Base-by-base conservation (phyloP, 257 asterid species). In the Solanum virginianum region DNA sequence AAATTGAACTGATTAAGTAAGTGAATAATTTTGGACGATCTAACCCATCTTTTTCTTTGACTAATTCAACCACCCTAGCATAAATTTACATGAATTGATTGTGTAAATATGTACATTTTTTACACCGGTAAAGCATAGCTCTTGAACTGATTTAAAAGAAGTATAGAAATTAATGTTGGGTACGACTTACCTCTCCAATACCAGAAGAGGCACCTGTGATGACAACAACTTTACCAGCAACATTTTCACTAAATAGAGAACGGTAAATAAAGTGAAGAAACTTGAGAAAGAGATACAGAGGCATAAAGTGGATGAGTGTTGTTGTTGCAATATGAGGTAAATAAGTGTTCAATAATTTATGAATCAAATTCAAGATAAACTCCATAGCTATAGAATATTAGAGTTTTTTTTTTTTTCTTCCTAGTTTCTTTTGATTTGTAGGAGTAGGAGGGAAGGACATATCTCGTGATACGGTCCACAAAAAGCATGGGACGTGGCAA, bases 171-270 rank as follows among this genome's bases (percentile, higher is more conserved):
- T 59, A 59, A 63, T 24, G 81, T 74, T 43, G 39, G 22, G 57
- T 8, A 12, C 18, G 13, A 74, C 7, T 54, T 54, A 92, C 96
- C 93, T 93, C 96, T 77, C 94, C 96, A 20, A 91, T 92, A 17
- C 95, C 94, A 1, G 95, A 93, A 43, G 97, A 93, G 68, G 95
- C 97, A 83, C 95, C 95, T 80, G 94, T 91, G 84, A 93, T 88
- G 70, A 92, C 80, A 24, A 93, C 89, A 0, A 92, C 93, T 51
- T 91, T 93, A 26, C 92, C 95, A 74, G 90, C 89, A 4, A 93
- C 62, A 36, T 90, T 81, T 20, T 93, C 94, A 24, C 80, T 41
- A 88, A 89, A 89, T 81, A 90, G 15, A 49, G 45, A 75, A 13
- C 82, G 62, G 43, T 1, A 75, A 12, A 75, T 75, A 82, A 70